phyloP scores from a whole-genome alignment of 176 grass and related monocot genomes.

The Secale cereale region DNA sequence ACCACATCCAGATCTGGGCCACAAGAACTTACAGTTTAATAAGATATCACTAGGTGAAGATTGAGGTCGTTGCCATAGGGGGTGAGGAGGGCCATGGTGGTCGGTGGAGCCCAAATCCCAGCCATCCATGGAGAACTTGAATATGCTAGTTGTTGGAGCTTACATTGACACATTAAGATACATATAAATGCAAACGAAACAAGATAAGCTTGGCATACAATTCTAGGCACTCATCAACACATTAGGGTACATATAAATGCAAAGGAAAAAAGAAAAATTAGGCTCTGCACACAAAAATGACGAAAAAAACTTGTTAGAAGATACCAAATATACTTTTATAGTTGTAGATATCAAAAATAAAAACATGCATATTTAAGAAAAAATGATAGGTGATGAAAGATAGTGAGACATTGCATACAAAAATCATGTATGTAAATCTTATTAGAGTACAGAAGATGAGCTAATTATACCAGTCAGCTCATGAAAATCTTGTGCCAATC shows the following conservation, averaged over 20 bases:
- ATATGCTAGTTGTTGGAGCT: no score
- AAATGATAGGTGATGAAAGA: neutral
- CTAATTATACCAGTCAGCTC: conserved; percentile 51
- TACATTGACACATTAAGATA: neutral
- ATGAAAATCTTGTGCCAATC: conserved; percentile 40
- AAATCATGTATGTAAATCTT: neutral
- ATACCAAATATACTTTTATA: neutral
- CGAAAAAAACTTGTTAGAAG: neutral
- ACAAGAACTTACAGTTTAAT: no score
- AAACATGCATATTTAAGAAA: neutral
- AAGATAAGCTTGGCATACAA: no score
- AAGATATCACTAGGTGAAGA: no score
- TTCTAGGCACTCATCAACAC: no score
- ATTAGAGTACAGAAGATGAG: neutral
- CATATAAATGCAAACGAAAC: neutral
- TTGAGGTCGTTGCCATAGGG: no score
- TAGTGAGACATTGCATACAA: neutral
- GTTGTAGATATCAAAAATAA: neutral
- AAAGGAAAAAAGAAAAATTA: neutral
- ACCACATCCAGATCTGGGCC: no score
- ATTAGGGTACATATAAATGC: neutral
- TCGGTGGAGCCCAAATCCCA: no score
- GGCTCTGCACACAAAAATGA: neutral
- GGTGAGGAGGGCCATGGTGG: no score
- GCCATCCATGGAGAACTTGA: no score